Evolutionary conservation across 495 filamentous ascomycete species (phyloP).

Genomic region (Gamarada debralockiae): DNA sequence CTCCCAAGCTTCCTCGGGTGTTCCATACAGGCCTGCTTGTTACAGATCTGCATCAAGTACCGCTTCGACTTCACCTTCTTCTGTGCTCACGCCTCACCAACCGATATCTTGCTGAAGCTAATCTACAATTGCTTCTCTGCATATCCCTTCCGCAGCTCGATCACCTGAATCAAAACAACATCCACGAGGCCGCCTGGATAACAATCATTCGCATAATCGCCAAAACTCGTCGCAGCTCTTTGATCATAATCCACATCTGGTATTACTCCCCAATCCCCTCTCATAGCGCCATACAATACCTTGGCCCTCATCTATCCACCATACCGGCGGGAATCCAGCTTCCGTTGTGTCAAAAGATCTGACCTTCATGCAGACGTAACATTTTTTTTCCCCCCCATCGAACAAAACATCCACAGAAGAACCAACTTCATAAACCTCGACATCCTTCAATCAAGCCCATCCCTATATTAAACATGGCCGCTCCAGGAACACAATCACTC

Average conservation of each 20-base stretch:
- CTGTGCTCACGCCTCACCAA: constrained; percentile 1
- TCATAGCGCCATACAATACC: constrained; percentile 2
- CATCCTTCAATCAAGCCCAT: constrained; percentile 6
- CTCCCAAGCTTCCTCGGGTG: constrained; percentile 27
- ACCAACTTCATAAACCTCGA: constrained; percentile 7
- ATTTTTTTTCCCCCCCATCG: background rate
- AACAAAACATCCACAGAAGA: constrained; percentile 12
- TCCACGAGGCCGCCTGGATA: constrained; percentile 8
- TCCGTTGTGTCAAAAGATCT: constrained; percentile 25
- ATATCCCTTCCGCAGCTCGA: background rate
- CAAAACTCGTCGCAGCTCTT: constrained; percentile 19
- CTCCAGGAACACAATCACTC: constrained; percentile 51
- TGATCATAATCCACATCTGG: constrained; percentile 8
- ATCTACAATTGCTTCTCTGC: constrained; percentile 2
- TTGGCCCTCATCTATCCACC: constrained; percentile 3
- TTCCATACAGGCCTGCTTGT: constrained; percentile 32
- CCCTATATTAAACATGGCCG: constrained; percentile 38
- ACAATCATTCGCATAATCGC: constrained; percentile 14
- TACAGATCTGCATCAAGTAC: constrained; percentile 44
- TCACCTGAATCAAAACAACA: background rate
- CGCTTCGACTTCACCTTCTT: constrained; percentile 23
- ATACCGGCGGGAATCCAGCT: constrained; percentile 15
- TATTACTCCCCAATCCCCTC: constrained; percentile 1
- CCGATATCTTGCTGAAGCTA: background rate
- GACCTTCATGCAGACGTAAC: constrained; percentile 18